Conservation (phyloP, 352 stramenopile genomes). For the Chrysophaeum taylorii region DNA sequence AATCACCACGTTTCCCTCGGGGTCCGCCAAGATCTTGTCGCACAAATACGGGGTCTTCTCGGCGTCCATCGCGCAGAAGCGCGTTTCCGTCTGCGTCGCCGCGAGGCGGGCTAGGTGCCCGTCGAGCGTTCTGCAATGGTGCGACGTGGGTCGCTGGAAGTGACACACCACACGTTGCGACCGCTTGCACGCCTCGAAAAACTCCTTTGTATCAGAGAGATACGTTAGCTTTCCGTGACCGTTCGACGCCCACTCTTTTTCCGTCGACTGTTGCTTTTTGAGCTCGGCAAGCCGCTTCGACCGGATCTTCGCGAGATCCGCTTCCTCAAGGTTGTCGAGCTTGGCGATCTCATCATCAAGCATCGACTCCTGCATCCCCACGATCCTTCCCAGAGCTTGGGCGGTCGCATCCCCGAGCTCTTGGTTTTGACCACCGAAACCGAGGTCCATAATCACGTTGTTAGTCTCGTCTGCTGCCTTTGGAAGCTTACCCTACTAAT, state of each 20-base stretch:
- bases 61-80: conserved; percentile 88
- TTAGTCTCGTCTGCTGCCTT: too few species aligned
- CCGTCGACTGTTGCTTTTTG: conserved; percentile 35
- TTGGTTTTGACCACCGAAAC: conserved; percentile 50
- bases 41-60: conserved; percentile 91
- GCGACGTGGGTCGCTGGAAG: conserved; percentile 84
- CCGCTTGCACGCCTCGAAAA: conserved; percentile 85
- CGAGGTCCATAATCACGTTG: conserved; percentile 50
- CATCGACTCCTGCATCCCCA: conserved; percentile 39
- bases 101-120: conserved; percentile 75
- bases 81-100: conserved; percentile 78
- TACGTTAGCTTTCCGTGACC: conserved; percentile 66
- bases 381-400: conserved; percentile 32
- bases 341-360: conserved; percentile 39
- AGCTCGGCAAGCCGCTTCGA: conserved; percentile 39
- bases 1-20: conserved; percentile 78
- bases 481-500: too few species aligned
- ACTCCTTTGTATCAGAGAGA: conserved; percentile 75
- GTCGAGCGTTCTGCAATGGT: conserved; percentile 82
- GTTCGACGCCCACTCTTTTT: conserved; percentile 39
- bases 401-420: conserved; percentile 36
- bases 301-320: conserved; percentile 41
- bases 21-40: conserved; percentile 58
- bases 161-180: conserved; percentile 79
- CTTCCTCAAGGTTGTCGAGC: conserved; percentile 43